These are phyloP conservation scores for Eremochloa ophiuroides DNA, from an alignment of 176 grass and related monocot species.

Conservation along the genomic window DNA sequence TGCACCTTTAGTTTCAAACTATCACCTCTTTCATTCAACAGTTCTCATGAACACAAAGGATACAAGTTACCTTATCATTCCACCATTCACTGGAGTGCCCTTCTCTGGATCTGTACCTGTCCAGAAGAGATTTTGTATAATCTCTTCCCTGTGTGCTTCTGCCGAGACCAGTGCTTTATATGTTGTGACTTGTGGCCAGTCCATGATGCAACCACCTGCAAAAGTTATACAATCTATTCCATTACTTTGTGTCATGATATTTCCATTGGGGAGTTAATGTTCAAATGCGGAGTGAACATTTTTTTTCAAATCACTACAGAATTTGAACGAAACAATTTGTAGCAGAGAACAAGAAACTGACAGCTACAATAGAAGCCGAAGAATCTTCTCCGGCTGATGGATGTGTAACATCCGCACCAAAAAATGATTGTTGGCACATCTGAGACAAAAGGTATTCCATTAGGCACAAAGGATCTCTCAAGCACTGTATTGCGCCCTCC, in stretches of 20 bases:
- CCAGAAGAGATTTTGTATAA: slow-evolving; percentile 78
- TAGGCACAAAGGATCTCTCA: slow-evolving; percentile 4
- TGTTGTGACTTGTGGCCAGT: slow-evolving; percentile 66
- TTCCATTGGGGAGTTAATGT: too few relatives aligned
- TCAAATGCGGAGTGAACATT: not conserved
- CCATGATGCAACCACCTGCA: slow-evolving; percentile 88
- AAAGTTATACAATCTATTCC: not conserved
- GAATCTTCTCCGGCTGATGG: slow-evolving; percentile 66
- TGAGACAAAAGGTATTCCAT: slow-evolving; percentile 25
- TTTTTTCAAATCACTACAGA: not conserved
- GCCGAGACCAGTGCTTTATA: slow-evolving; percentile 75
- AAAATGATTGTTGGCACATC: slow-evolving; percentile 58
- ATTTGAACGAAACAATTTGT: not conserved
- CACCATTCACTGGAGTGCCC: too few relatives aligned
- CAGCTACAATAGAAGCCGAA: slow-evolving; percentile 56
- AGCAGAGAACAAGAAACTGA: slow-evolving; percentile 22
- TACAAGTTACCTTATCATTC: slow-evolving; percentile 35
- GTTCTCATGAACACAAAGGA: not conserved
- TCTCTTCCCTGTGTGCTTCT: slow-evolving; percentile 59
- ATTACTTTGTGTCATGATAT: not conserved
- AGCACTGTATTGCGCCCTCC: slow-evolving; percentile 71
- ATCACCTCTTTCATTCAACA: too few relatives aligned
- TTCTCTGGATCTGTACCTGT: too few relatives aligned
- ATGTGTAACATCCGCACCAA: slow-evolving; percentile 85
- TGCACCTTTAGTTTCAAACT: slow-evolving; percentile 13